phyloP scores from a whole-genome alignment of 192 early-diverging fungal species.

The Umbelopsis sp. region DNA sequence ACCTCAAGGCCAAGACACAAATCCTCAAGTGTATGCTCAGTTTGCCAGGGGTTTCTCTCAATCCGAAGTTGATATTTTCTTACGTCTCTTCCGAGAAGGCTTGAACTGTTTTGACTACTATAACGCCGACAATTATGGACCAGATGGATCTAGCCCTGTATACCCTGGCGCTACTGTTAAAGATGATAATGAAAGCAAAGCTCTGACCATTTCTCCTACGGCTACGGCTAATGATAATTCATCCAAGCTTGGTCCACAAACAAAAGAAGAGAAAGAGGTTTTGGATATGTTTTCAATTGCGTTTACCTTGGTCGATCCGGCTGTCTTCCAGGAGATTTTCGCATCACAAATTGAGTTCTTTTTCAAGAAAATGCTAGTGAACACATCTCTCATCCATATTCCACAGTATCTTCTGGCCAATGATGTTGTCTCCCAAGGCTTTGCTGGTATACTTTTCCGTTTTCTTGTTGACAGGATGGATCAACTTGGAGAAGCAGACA shows the following conservation, averaged over 20 bases:
- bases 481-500: constrained; percentile 68
- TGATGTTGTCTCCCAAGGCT: constrained; percentile 75
- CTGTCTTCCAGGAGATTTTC: constrained; percentile 96
- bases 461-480: constrained; percentile 82
- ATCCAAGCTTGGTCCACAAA: constrained; percentile 58
- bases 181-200: constrained; percentile 25
- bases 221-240: constrained; percentile 33
- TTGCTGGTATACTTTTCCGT: constrained; percentile 75
- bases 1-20: constrained; percentile 34
- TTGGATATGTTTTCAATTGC: constrained; percentile 87
- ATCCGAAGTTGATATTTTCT: constrained; percentile 74
- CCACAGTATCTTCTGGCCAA: constrained; percentile 88
- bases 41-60: constrained; percentile 69
- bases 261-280: constrained; percentile 91
- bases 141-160: constrained; percentile 34
- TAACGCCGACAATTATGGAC: constrained; percentile 64
- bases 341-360: constrained; percentile 83
- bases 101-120: constrained; percentile 85
- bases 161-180: constrained; percentile 24
- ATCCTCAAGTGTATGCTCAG: constrained; percentile 40
- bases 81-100: constrained; percentile 73
- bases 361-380: constrained; percentile 80
- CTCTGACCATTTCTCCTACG: constrained; percentile 19
- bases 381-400: constrained; percentile 76
- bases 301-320: constrained; percentile 82